Base-by-base conservation (phyloP, 2,329 filamentous ascomycete genomes). In the Exserohilum rostratum region DNA sequence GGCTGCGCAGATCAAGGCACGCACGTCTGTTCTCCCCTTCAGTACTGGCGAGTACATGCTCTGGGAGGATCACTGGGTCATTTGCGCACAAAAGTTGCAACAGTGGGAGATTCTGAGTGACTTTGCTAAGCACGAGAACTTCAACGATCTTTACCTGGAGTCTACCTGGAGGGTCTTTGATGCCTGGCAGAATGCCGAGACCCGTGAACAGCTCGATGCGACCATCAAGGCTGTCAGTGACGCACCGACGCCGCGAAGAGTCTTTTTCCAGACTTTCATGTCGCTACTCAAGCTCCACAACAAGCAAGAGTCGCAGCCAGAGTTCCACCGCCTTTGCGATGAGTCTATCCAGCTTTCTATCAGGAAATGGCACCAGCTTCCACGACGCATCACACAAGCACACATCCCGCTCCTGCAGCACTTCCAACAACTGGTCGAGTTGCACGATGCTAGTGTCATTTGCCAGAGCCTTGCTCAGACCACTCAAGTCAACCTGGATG, bases 221-320 rank as follows among this genome's bases (percentile, higher is more conserved):
- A 88, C 97, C 51, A 96, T 99, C 76, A 98, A 98, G 79, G 93
- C 93, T 44, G 90, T 99, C 15, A 97, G 96, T 80, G 95, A 99
- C 75, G 93, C 96, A 0, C 95, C 96, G 1, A 99, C 96, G 0
- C 93, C 95, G 18, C 84, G 95, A 55, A 85, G 95, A 49, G 89
- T 91, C 35, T 99, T 99, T 82, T 99, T 99, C 87, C 93, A 97
- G 74, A 91, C 93, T 0, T 99, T 99, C 78, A 96, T 97, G 90
- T 90, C 92, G 2, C 82, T 99, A 31, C 86, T 99, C 60, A 97
- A 97, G 76, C 87, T 96, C 61, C 93, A 98, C 76, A 89, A 91
- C 66, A 93, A 96, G 77, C 87, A 90, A 60, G 93, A 98, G 73
- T 83, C 83, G 5, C 81, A 84, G 13, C 83, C 83, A 35, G 93